Base-by-base conservation (phyloP, 106 monocot genomes). In the Cymbidium sinense region DNA sequence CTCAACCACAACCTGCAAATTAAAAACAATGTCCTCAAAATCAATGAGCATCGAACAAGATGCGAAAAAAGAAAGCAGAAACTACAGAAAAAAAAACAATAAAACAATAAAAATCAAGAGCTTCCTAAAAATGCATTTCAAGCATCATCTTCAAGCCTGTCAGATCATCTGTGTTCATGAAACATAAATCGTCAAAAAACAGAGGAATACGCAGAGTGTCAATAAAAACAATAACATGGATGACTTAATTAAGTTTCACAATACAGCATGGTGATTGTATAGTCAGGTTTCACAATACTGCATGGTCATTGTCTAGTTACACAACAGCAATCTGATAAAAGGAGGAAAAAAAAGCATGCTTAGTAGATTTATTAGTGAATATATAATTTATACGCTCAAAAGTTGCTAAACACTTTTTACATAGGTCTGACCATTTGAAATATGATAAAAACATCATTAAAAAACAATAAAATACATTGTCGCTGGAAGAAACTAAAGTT, bases 1-100 rank as follows among this genome's bases (percentile, higher is more conserved):
- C 72, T 95, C 95, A 50, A 88, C 54, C 43, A 95, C 88, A 34
- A 83, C 87, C 95, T 95, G 83, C 84, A 94, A n/a, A 78, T 77
- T 37, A 71, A 74, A 74, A 44, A 74, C 28, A 43, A 43, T 41
- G 34, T 39, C 21, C 37, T 34, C 34, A 37, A 43, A 25, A 74
- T 43, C 35, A 41, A 74, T 1, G 1, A 74, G 35, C 25, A 5
- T 43, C 11, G n/a, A n/a, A n/a, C 27, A 74, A 74, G 28, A 23
- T 25, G n/a, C n/a, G 9, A 13, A 74, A 43, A 25, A 74, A 74
- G 23, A 21, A 39, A 1, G 71, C 19, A 37, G 37, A 39, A 36
- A 39, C 36, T 20, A 39, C 5, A 36, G 37, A 4, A 20, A 39
- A 67, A 39, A 67, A 71, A 71, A 71, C 1, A 0, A 37, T 37